A percentile compares a stretch with the other conserved stretches of the same genome.
These are phyloP conservation scores for Chytridium lagenaria DNA, from an alignment of 371 early-diverging fungal genomes.

Conservation along the genomic window DNA sequence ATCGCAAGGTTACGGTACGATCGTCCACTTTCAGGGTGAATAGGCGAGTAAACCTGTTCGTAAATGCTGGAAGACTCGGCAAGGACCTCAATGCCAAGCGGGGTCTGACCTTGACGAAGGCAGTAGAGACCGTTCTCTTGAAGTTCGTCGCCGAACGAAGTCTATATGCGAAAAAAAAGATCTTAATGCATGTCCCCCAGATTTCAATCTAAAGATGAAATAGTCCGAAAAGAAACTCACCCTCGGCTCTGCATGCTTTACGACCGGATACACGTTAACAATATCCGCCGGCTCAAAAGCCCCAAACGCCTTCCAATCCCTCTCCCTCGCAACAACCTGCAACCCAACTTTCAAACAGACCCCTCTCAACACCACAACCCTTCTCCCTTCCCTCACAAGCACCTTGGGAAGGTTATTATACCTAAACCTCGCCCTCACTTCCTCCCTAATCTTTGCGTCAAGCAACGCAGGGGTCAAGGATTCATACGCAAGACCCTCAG, in stretches of 20 bases:
- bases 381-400: conserved; percentile 50
- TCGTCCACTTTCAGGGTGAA: conserved; percentile 87
- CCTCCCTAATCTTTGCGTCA: conserved; percentile 59
- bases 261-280: conserved; percentile 78
- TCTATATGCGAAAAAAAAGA: conserved; percentile 35
- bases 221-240: conserved; percentile 27
- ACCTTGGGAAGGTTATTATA: conserved; percentile 57
- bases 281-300: conserved; percentile 79
- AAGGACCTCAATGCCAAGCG: conserved; percentile 76
- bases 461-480: conserved; percentile 63
- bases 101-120: conserved; percentile 70
- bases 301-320: conserved; percentile 57
- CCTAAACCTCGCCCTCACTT: conserved; percentile 78
- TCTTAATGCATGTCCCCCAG: neutral
- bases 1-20: conserved; percentile 88
- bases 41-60: conserved; percentile 90
- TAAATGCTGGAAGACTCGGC: conserved; percentile 83
- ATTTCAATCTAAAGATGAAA: conserved; percentile 1
- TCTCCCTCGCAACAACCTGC: conserved; percentile 75
- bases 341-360: conserved; percentile 84
- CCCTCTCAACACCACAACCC: conserved; percentile 79
- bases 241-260: conserved; percentile 73
- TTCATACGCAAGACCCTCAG: conserved; percentile 56
- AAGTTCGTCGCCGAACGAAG: conserved; percentile 84
- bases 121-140: conserved; percentile 84